Base-by-base conservation (phyloP, 192 early-diverging fungal genomes). In the Kickxella alabastrina region DNA sequence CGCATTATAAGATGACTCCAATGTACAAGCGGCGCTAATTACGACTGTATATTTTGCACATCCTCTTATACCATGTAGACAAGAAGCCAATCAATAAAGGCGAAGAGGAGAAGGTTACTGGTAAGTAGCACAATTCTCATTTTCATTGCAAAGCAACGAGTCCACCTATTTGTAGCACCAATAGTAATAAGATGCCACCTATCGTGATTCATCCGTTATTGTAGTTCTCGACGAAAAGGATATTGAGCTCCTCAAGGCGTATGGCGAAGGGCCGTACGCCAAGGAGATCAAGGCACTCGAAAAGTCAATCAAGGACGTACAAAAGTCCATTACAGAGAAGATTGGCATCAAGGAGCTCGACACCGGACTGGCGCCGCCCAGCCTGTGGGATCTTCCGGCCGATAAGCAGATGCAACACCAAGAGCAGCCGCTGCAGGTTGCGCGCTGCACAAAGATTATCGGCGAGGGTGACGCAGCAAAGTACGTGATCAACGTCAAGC, bases 341-440 rank as follows among this genome's bases (percentile, higher is more conserved):
- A 96, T 99, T 84, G 97, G 95, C 41, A 92, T 99, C 36, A 96
- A 96, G 79, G 95, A 98, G 81, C 87, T 90, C 17, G 95, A 99
- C 70, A 98, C 97, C 44, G 97, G 97, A 39, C 80, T 99, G 26
- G 94, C 97, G 5, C 90, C 91, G 45, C 97, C 97, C 40, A 97
- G 92, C 59, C 74, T 97, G 60, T 99, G 97, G 97, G 97, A 99
- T 72, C 87, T 99, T 46, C 97, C 95, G 40, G 92, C 95, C 8
- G 97, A 99, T 77, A 97, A 96, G 81, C 93, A 97, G 68, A 80
- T 94, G 29, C 93, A 95, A 87, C 82, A 83, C 58, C 92, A 97
- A 62, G 95, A 99, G 65, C 94, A 97, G 43, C 52, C 71, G 86
- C 44, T 66, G 39, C 67, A 91, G 82, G 93, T 99, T 15, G 97